Conservation (phyloP, 805 yeast genomes). For the Lachancea dasiensis region DNA sequence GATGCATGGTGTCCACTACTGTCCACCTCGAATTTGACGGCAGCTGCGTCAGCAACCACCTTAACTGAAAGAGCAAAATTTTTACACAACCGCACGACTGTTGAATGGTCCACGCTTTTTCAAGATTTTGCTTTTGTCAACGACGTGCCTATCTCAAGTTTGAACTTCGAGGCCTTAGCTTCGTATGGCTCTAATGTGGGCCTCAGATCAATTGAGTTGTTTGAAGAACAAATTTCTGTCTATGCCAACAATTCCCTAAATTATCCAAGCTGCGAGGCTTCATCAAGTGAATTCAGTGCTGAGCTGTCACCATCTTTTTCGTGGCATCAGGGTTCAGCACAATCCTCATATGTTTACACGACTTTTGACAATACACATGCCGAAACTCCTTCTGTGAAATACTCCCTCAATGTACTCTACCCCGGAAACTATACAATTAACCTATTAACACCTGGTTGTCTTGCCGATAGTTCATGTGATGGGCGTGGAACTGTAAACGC, state of each 20-base stretch:
- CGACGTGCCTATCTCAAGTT: conserved; percentile 48
- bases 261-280: conserved; percentile 49
- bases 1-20: conserved; percentile 86
- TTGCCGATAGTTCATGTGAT: conserved; percentile 56
- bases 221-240: conserved; percentile 46
- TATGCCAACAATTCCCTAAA: conserved; percentile 75
- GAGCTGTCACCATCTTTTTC: conserved; percentile 27
- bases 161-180: conserved; percentile 58
- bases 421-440: conserved; percentile 71
- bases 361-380: conserved; percentile 33
- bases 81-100: conserved; percentile 33
- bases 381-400: conserved; percentile 37
- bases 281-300: conserved; percentile 25
- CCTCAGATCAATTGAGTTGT: conserved; percentile 67
- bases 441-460: conserved; percentile 85
- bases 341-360: conserved; percentile 25
- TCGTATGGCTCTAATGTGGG: conserved; percentile 69
- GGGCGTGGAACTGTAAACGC: conserved; percentile 75
- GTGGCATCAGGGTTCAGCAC: conserved; percentile 25
- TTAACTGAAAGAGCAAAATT: conserved; percentile 17
- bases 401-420: conserved; percentile 61
- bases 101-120: conserved; percentile 39
- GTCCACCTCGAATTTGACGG: conserved; percentile 33
- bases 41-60: conserved; percentile 27
- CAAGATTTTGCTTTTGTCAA: conserved; percentile 84